These are phyloP conservation scores for Curvularia sp. DNA, from an alignment of 2,329 filamentous ascomycete genomes.

Conservation along the genomic window DNA sequence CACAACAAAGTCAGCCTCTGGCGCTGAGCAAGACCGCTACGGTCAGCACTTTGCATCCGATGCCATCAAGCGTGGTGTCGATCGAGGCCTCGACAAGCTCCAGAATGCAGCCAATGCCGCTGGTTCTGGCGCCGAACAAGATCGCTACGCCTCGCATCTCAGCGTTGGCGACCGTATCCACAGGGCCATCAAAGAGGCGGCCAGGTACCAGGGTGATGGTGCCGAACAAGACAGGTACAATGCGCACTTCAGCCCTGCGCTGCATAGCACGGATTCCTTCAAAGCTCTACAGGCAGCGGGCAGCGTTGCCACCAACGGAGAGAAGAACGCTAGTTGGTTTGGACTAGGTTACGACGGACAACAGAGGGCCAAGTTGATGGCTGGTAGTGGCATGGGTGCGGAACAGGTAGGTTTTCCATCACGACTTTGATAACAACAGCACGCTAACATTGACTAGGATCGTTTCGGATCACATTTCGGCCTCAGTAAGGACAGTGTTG, in stretches of 20 bases:
- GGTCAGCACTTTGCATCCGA: constrained; percentile 37
- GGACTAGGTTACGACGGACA: constrained; percentile 44
- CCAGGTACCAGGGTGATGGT: constrained; percentile 33
- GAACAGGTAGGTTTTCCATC: constrained; percentile 39
- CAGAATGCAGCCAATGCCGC: constrained; percentile 22
- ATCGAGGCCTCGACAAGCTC: constrained; percentile 29
- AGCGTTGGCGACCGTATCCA: constrained; percentile 22
- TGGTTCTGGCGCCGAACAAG: constrained; percentile 34
- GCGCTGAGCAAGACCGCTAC: constrained; percentile 45
- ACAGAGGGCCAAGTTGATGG: constrained; percentile 39
- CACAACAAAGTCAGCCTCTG: constrained; percentile 36
- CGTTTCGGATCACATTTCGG: constrained; percentile 41
- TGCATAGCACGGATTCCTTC: constrained; percentile 32
- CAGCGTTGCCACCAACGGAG: constrained; percentile 33
- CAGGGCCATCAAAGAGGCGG: constrained; percentile 24
- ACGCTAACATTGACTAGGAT: constrained; percentile 32
- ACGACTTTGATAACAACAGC: neutral
- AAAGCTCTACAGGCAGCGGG: constrained; percentile 35
- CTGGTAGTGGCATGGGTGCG: constrained; percentile 40
- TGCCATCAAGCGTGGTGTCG: constrained; percentile 28
- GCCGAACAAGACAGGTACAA: constrained; percentile 45
- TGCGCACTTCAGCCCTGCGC: constrained; percentile 35
- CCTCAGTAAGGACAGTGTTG: constrained; percentile 27
- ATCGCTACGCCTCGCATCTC: constrained; percentile 35
- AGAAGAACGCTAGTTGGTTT: constrained; percentile 35